Base-by-base conservation (phyloP, 2,329 filamentous ascomycete genomes). In the Cladophialophora yegresii region DNA sequence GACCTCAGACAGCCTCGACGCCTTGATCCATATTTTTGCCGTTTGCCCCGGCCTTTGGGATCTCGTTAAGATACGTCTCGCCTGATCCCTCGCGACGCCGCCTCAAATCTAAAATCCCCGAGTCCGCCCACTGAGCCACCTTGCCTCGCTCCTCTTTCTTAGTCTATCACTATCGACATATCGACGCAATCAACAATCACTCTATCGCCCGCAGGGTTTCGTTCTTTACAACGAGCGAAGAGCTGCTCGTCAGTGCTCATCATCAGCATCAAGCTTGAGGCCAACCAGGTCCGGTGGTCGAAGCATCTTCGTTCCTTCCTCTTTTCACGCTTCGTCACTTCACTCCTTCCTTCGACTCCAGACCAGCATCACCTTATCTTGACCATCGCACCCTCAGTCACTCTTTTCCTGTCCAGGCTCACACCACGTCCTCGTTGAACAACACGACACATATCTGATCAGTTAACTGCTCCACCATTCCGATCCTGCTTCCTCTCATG, bases 91-190 rank as follows among this genome's bases (percentile, higher is more conserved):
- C 55, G 62, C 63, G 62, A 32, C 23, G 53, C 61, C 62, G 63
- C 63, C 62, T 65, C 60, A 63, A 67, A 61, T 61, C 60, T 62
- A 65, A 67, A 67, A 67, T 61, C 66, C 66, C 63, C 62, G 55
- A 53, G 54, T 56, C 54, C 50, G 53, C 55, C 62, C 58, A 57
- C 54, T 43, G 56, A 16, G 43, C 55, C 40, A 57, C 54, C 50
- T 59, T 20, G 43, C 55, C 40, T 54, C 8, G 23, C 56, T 54
- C 30, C 58, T 61, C 50, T 32, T 12, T 61, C 51, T 61, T 61
- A 40, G 51, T 54, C 40, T 54, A 63, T 49, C 49, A 43, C 60
- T 62, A 61, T 54, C 58, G 47, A 60, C 23, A n/a, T n/a, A 60
- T 54, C 57, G 49, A 61, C 30, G 43, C 45, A 51, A 53, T 51